Evolutionary conservation across 441 rosid genomes (phyloP).

Genomic region (Aquilaria agallochum): DNA sequence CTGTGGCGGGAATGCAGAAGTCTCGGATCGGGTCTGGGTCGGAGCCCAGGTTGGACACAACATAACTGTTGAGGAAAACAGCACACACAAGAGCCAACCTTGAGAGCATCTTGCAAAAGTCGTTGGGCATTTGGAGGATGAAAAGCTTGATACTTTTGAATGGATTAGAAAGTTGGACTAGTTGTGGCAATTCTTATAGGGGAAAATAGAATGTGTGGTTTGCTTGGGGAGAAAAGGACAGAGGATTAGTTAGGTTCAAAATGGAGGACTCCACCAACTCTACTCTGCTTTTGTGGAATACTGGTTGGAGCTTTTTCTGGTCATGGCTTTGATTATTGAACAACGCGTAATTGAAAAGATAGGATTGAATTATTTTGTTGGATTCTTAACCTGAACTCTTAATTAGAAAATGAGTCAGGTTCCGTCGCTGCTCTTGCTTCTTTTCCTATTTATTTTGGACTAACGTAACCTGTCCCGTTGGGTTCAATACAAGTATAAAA

Average conservation of each 20-base stretch:
- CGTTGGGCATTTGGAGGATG: neutral
- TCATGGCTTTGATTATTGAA: slow-evolving; percentile 20
- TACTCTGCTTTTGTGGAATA: slow-evolving; percentile 7
- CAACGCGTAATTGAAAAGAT: slow-evolving; percentile 15
- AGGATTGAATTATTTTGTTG: neutral
- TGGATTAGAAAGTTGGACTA: neutral
- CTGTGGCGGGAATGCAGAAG: slow-evolving; percentile 42
- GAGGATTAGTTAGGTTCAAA: slow-evolving; percentile 20
- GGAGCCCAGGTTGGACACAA: slow-evolving; percentile 26
- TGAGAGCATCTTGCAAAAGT: slow-evolving; percentile 18
- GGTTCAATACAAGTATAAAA: no score
- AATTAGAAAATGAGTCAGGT: neutral
- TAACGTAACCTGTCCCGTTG: no score
- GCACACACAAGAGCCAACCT: slow-evolving; percentile 17
- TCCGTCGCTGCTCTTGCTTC: no score
- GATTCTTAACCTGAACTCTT: slow-evolving; percentile 11
- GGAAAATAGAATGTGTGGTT: neutral
- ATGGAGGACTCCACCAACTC: slow-evolving; percentile 1
- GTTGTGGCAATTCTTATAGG: neutral
- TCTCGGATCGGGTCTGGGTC: slow-evolving; percentile 67
- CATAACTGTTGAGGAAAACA: slow-evolving; percentile 19
- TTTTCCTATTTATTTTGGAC: no score
- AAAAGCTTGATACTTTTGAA: neutral
- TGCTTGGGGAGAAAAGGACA: slow-evolving; percentile 30
- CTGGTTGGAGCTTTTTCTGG: slow-evolving; percentile 11